Evolutionary conservation across 805 yeast genomes (phyloP).

Genomic region (Metschnikowia cerradonensis): DNA sequence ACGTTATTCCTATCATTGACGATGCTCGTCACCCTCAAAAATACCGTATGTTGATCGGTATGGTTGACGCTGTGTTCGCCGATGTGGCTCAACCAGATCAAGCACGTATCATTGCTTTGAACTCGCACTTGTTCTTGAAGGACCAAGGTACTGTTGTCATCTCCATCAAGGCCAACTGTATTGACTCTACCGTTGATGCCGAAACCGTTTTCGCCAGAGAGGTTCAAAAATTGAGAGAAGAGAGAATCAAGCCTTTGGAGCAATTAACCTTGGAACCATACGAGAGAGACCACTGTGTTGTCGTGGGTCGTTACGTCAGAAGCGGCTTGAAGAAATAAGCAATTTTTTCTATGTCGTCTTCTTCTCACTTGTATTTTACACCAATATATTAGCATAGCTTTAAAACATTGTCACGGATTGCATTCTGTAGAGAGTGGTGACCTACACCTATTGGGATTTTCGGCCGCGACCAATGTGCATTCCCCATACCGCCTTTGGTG

Average conservation of each 20-base stretch:
- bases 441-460: not conserved
- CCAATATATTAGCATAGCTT: conserved; percentile 15
- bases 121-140: conserved; percentile 96
- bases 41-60: conserved; percentile 97
- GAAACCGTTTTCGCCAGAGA: conserved; percentile 99
- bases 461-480: conserved; percentile 2
- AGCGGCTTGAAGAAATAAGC: conserved; percentile 58
- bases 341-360: conserved; percentile 3
- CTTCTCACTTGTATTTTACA: conserved; percentile 13
- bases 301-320: conserved; percentile 94
- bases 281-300: conserved; percentile 99
- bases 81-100: conserved; percentile 99
- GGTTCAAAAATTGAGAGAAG: conserved; percentile 98
- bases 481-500: not conserved
- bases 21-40: conserved; percentile 99
- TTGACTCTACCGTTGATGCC: conserved; percentile 98
- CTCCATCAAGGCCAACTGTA: conserved; percentile 99
- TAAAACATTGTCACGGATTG: conserved; percentile 6
- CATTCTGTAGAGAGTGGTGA: not conserved
- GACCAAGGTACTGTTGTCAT: conserved; percentile 98
- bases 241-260: conserved; percentile 96
- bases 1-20: conserved; percentile 96
- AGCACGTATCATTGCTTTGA: conserved; percentile 98
- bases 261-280: conserved; percentile 99
- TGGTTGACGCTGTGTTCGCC: conserved; percentile 98